Evolutionary conservation across 2,329 filamentous ascomycete genomes (phyloP), one percentile per base, ranked within the genome.

Genomic region (Blastomyces parvus): DNA sequence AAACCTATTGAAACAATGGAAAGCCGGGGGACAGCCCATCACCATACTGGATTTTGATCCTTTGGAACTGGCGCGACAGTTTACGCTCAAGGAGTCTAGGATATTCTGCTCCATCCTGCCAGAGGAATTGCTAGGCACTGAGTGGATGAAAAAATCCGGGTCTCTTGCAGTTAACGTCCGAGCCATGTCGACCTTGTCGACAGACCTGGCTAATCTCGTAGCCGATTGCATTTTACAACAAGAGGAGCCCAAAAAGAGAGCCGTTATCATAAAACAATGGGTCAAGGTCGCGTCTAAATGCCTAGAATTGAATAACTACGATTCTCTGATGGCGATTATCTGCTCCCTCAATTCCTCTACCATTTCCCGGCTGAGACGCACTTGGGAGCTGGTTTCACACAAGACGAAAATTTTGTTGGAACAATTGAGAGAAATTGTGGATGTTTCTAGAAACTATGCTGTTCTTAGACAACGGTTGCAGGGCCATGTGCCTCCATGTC

Each of bases 261-360:
- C 94, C 0, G 79, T 84, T 1, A 85, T 91, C 61, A 94, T 99
- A 78, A 97, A 99, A 79, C 92, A 97, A 70, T 99, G 94, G 94
- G 90, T 97, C 74, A 99, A 97, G 81, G 87, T 97, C 69, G 91
- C 90, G 0, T 84, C 88, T 69, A 90, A 89, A 70, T 96, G 91
- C 68, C 80, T 95, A 5, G 90, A 94, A 71, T 83, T 97, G 33
- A 88, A 94, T 78, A 99, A 99, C 78, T 99, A 97, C 70, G 93
- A 99, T 72, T 90, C 91, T 0, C 79, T 99, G 13, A 97, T 97
- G 91, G 91, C 94, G 8, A 96, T 99, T 69, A 91, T 96, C 70
- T 97, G 92, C 80, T 92, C 90, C 11, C 78, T 99, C 59, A 96
- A 96, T 76, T 92, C 89, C 63, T 96, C 92, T 19, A 93, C 91